Percentiles rank a stretch among this genome's conserved stretches.
Evolutionary conservation across 2,329 filamentous ascomycete genomes (phyloP).

Genomic region (Botrytis byssoidea): DNA sequence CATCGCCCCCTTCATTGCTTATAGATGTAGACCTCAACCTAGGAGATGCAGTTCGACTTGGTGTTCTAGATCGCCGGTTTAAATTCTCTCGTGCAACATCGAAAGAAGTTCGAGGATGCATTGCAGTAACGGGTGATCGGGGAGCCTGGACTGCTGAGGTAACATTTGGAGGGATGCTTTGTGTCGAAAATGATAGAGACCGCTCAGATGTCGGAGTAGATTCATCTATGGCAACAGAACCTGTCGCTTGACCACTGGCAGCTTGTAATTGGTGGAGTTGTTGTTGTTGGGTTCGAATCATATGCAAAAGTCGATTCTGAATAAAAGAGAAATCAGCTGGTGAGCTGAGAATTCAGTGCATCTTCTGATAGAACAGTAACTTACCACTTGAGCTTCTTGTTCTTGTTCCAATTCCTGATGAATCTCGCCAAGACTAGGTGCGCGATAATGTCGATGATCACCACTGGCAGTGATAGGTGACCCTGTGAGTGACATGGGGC

Average conservation of each 20-base stretch:
- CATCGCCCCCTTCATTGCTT: slow-evolving; percentile 57
- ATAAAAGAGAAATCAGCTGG: not conserved
- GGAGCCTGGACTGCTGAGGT: slow-evolving; percentile 47
- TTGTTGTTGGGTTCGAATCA: slow-evolving; percentile 74
- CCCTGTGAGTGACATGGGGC: slow-evolving; percentile 48
- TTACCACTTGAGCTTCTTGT: slow-evolving; percentile 73
- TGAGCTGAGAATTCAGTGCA: not conserved
- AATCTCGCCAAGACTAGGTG: slow-evolving; percentile 72
- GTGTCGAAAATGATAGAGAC: slow-evolving; percentile 45
- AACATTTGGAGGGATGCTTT: slow-evolving; percentile 41
- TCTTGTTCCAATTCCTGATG: slow-evolving; percentile 78
- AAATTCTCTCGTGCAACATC: slow-evolving; percentile 57
- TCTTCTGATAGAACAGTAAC: slow-evolving; percentile 32
- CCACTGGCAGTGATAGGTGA: slow-evolving; percentile 45
- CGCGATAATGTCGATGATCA: slow-evolving; percentile 62
- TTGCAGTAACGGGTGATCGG: slow-evolving; percentile 46
- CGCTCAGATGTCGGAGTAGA: slow-evolving; percentile 47
- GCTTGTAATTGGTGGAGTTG: slow-evolving; percentile 63
- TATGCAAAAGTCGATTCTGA: slow-evolving; percentile 71
- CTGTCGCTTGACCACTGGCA: slow-evolving; percentile 40
- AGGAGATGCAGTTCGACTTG: slow-evolving; percentile 56
- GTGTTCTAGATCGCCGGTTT: slow-evolving; percentile 56
- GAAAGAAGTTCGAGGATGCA: slow-evolving; percentile 55
- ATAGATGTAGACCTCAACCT: slow-evolving; percentile 57
- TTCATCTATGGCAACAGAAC: slow-evolving; percentile 43